Evolutionary conservation across 495 filamentous ascomycete species (phyloP).

Genomic region (Penicillium coprophilum): DNA sequence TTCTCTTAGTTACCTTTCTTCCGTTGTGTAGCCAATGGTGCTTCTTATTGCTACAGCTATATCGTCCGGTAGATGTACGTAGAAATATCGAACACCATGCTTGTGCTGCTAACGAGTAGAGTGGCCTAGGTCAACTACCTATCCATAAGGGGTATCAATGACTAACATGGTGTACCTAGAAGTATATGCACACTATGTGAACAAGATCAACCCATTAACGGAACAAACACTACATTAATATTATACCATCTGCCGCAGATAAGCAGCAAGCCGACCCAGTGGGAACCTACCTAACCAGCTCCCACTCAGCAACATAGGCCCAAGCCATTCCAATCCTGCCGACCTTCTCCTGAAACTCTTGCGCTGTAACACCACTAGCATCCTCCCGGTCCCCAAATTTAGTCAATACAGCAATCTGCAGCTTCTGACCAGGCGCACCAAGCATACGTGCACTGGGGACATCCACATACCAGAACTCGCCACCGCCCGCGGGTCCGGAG

Average conservation of each 20-base stretch:
- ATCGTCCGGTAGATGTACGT: no score
- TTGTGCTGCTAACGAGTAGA: not conserved
- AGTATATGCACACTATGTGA: not conserved
- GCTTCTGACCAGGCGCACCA: constrained; percentile 65
- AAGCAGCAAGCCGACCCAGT: not conserved
- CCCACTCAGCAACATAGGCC: constrained; percentile 66
- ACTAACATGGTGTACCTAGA: not conserved
- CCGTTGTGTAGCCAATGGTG: no score
- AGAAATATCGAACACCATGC: not conserved
- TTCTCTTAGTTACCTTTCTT: no score
- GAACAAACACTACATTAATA: not conserved
- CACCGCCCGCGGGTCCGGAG: constrained; percentile 52
- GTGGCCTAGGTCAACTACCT: no score
- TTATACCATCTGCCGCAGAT: not conserved
- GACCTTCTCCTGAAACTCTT: constrained; percentile 62
- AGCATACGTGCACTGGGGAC: constrained; percentile 59
- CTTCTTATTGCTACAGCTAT: not conserved
- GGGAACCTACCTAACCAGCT: constrained; percentile 49
- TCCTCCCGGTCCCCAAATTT: constrained; percentile 59
- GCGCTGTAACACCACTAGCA: constrained; percentile 64
- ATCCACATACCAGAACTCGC: constrained; percentile 76
- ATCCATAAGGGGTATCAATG: no score
- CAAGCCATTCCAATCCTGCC: constrained; percentile 61
- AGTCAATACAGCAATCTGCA: constrained; percentile 61
- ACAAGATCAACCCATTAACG: not conserved